Evolutionary conservation across 2,329 filamentous ascomycete species (phyloP), one percentile per base, ranked within the genome.

Genomic region (Phialemoniopsis sp.): DNA sequence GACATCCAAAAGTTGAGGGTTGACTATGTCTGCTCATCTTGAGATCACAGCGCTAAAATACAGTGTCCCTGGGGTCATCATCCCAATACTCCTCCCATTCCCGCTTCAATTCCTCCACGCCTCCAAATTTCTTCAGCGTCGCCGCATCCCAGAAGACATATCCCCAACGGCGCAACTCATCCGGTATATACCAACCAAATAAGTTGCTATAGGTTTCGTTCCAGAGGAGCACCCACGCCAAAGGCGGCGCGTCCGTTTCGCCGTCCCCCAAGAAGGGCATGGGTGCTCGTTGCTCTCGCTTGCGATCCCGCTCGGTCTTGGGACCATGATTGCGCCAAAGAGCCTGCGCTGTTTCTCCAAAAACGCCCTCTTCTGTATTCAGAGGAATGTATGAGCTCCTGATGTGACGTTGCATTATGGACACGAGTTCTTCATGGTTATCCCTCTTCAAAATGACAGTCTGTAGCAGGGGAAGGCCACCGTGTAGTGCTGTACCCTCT

Each of bases 401-500:
- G 8, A 29, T 28, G n/a, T n/a, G n/a, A n/a, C n/a, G n/a, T n/a
- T n/a, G n/a, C n/a, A n/a, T n/a, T n/a, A n/a, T n/a, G n/a, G n/a
- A n/a, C n/a, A n/a, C n/a, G n/a, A n/a, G n/a, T n/a, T n/a, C n/a
- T n/a, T n/a, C n/a, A n/a, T n/a, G n/a, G n/a, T n/a, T n/a, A n/a
- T n/a, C n/a, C n/a, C n/a, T n/a, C n/a, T n/a, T n/a, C n/a, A n/a
- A n/a, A n/a, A n/a, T n/a, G n/a, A n/a, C n/a, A 21, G n/a, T 14
- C 30, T 13, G 19, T 37, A 36, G 26, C 13, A 55, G 14, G 56
- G 50, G 1, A 60, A 44, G 8, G 50, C 44, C 13, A 60, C 55
- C 40, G 60, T 62, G 50, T 59, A 55, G 49, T 58, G 56, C 47
- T 63, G 59, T 43, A 56, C 55, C 33, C 52, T 52, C 4, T 45